A percentile compares a stretch with the other conserved stretches of the same genome.
Evolutionary conservation across 1,139 yeast genomes (phyloP).

Genomic region (Saccharomyces hybrid): DNA sequence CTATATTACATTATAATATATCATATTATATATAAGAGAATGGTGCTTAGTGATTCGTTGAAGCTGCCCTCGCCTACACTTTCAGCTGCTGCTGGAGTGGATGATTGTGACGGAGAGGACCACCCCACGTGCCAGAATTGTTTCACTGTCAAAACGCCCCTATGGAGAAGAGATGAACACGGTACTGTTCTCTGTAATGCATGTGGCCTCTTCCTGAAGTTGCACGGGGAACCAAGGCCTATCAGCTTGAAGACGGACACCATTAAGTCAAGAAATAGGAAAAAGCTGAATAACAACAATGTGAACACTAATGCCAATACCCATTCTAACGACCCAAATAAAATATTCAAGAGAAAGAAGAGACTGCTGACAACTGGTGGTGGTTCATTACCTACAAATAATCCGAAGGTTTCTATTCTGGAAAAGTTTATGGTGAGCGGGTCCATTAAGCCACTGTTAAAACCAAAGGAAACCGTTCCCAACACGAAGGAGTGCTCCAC

Average conservation of each 20-base stretch:
- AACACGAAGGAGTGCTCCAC: not conserved
- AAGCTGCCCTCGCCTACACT: not conserved
- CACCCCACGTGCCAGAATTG: conserved; percentile 65
- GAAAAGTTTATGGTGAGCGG: not conserved
- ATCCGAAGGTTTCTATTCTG: not conserved
- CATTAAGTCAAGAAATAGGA: conserved; percentile 77
- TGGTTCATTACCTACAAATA: not conserved
- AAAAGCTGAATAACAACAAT: conserved; percentile 2
- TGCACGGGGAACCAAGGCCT: conserved; percentile 87
- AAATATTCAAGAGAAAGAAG: not conserved
- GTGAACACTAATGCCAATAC: conserved; percentile 27
- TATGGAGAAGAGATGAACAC: conserved; percentile 87
- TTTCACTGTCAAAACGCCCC: conserved; percentile 80
- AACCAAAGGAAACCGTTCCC: not conserved
- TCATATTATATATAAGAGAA: not conserved
- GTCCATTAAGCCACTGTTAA: not conserved
- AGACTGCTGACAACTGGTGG: not conserved
- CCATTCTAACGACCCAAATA: conserved; percentile 1
- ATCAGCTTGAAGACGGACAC: conserved; percentile 81
- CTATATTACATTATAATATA: not conserved
- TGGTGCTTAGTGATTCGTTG: not conserved
- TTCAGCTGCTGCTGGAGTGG: not conserved
- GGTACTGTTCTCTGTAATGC: conserved; percentile 93
- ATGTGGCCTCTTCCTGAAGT: conserved; percentile 79
- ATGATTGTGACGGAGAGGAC: not conserved